Evolutionary conservation across 1,139 yeast genomes (phyloP), one percentile per base, ranked within the genome.

Genomic region (Saccharomyces hybrid): DNA sequence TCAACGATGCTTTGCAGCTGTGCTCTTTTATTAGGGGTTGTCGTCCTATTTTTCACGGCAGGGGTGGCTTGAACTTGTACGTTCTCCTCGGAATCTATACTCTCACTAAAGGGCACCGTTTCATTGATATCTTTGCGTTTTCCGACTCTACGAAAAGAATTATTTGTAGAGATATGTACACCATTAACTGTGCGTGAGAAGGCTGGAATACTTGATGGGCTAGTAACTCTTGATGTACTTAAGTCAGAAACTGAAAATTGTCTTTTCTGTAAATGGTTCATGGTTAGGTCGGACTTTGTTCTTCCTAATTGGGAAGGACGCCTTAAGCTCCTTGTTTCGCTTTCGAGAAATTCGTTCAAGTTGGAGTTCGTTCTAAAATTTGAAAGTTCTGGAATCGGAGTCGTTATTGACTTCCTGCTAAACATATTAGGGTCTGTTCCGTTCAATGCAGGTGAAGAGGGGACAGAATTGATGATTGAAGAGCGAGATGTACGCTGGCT

Each of bases 61-160:
- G 71, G 71, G 3, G 71, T 67, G 14, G 70, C 67, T 54, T 58
- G 59, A 16, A 68, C 70, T 58, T 67, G 69, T 9, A 67, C 55
- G 32, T 47, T 46, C 26, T 26, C 38, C 11, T 19, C 47, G 9
- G 28, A 3, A 9, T 19, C 19, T 13, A 11, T 26, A 7, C 52
- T 29, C 13, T 34, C 7, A 27, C 27, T 52, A 38, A 9, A 38
- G 3, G 7, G 42, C n/a, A 32, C 27, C 44, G 51, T 47, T 34
- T 50, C 42, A 8, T 44, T 49, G 19, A 27, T 26, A 46, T 47
- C 48, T 8, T 60, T 60, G 41, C 62, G 63, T 53, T 60, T 65
- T 23, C 70, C 70, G 14, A 65, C 67, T 54, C 71, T 62, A 28
- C 64, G 60, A 48, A 68, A 68, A 5, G 66, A 62, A 26, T 54